phyloP scores from a whole-genome alignment of 306 rosid genomes.

The barrel medic (Medicago truncatula) region MtrunA17r5.0-ANR NC_053046.1:14581501-14582000 shows the following conservation, averaged over 20 bases:
- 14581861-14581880: neutral
- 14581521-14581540: neutral
- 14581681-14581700: slow-evolving; percentile 25
- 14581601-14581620: slow-evolving; percentile 73
- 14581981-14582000: slow-evolving; percentile 40
- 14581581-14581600: slow-evolving; percentile 74
- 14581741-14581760: slow-evolving; percentile 87
- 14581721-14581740: slow-evolving; percentile 63
- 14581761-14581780: slow-evolving; percentile 80
- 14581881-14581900: slow-evolving; percentile 31
- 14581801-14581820: slow-evolving; percentile 87
- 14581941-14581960: slow-evolving; percentile 86
- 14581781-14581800: slow-evolving; percentile 77
- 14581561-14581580: slow-evolving; percentile 15
- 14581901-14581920: slow-evolving; percentile 79
- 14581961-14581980: slow-evolving; percentile 65
- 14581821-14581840: slow-evolving; percentile 38
- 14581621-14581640: slow-evolving; percentile 99
- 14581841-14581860: slow-evolving; percentile 23
- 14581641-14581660: slow-evolving; percentile 45
- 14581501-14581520: neutral
- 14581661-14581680: slow-evolving; percentile 10
- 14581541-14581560: neutral
- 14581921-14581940: slow-evolving; percentile 79
- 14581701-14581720: slow-evolving; percentile 35